Evolutionary conservation across 1,284 basidiomycete species (phyloP).

Genomic region (Microbotryum violaceum): DNA sequence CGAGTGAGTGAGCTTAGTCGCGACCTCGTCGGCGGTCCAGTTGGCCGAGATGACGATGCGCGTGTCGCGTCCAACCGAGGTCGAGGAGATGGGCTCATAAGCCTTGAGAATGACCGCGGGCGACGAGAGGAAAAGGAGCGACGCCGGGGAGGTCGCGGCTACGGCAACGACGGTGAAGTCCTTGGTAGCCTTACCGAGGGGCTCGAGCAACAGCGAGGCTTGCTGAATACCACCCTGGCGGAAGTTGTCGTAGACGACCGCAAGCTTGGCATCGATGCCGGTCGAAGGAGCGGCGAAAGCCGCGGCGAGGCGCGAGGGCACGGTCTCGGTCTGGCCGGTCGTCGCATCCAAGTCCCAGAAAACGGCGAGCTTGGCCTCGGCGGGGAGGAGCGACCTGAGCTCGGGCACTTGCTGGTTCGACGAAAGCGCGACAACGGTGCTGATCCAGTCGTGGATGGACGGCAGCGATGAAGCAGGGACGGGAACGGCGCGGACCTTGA

Average conservation of each 20-base stretch:
- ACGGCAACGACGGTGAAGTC: constrained; percentile 27
- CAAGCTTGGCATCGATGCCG: constrained; percentile 30
- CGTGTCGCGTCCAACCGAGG: constrained; percentile 27
- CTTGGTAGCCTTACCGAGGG: constrained; percentile 10
- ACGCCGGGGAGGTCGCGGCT: constrained; percentile 30
- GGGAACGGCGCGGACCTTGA: constrained; percentile 53
- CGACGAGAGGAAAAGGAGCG: constrained; percentile 30
- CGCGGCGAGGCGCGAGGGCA: constrained; percentile 28
- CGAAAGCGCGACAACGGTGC: constrained; percentile 43
- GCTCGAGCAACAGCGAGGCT: constrained; percentile 33
- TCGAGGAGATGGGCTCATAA: constrained; percentile 31
- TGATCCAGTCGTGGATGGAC: constrained; percentile 48
- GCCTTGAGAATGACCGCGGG: constrained; percentile 33
- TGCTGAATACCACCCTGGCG: constrained; percentile 34
- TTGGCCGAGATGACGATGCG: constrained; percentile 34
- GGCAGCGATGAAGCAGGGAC: constrained; percentile 53
- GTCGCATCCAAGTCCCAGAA: constrained; percentile 37
- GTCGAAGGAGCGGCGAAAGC: constrained; percentile 29
- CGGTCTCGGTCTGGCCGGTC: constrained; percentile 24
- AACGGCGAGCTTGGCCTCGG: constrained; percentile 41
- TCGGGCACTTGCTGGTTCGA: constrained; percentile 12
- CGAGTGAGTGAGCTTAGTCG: constrained; percentile 31
- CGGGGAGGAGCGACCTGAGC: constrained; percentile 31
- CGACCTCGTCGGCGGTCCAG: constrained; percentile 35
- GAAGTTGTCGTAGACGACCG: constrained; percentile 34